Percentiles rank a stretch among this genome's conserved stretches.
These are phyloP conservation scores for Aspergillus puulaauensis DNA, from an alignment of 2,329 filamentous ascomycete genomes.

Conservation along the genomic window DNA sequence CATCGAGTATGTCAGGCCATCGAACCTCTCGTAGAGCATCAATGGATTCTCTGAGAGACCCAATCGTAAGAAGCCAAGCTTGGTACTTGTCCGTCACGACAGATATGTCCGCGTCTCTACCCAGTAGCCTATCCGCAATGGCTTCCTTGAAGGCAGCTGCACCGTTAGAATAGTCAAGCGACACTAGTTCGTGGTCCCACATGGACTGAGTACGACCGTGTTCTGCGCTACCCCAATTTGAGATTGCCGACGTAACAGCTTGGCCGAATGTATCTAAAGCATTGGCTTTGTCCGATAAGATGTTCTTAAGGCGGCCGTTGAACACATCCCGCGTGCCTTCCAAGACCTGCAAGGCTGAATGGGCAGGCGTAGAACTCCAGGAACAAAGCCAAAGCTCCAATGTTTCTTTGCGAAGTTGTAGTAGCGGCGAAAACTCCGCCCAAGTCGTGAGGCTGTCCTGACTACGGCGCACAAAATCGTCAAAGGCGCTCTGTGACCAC, in stretches of 20 bases:
- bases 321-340: slow-evolving; percentile 67
- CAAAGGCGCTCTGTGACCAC: slow-evolving; percentile 64
- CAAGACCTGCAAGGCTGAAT: slow-evolving; percentile 61
- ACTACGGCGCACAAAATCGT: slow-evolving; percentile 62
- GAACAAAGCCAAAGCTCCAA: slow-evolving; percentile 73
- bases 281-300: slow-evolving; percentile 63
- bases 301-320: slow-evolving; percentile 64
- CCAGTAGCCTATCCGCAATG: slow-evolving; percentile 69
- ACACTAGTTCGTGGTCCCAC: slow-evolving; percentile 67
- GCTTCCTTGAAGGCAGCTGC: slow-evolving; percentile 68
- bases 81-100: slow-evolving; percentile 64
- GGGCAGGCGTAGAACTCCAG: slow-evolving; percentile 59
- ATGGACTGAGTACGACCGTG: slow-evolving; percentile 56
- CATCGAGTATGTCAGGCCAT: slow-evolving; percentile 41
- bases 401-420: slow-evolving; percentile 67
- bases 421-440: slow-evolving; percentile 66
- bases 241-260: slow-evolving; percentile 62
- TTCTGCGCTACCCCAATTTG: slow-evolving; percentile 57
- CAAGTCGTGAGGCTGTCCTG: slow-evolving; percentile 59
- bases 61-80: slow-evolving; percentile 72
- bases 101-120: slow-evolving; percentile 67
- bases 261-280: slow-evolving; percentile 66
- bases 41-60: slow-evolving; percentile 42
- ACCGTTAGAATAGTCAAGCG: slow-evolving; percentile 64
- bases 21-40: slow-evolving; percentile 35